Conservation (phyloP, 139 green algal genomes). For the Tetradesmus obliquus region DNA sequence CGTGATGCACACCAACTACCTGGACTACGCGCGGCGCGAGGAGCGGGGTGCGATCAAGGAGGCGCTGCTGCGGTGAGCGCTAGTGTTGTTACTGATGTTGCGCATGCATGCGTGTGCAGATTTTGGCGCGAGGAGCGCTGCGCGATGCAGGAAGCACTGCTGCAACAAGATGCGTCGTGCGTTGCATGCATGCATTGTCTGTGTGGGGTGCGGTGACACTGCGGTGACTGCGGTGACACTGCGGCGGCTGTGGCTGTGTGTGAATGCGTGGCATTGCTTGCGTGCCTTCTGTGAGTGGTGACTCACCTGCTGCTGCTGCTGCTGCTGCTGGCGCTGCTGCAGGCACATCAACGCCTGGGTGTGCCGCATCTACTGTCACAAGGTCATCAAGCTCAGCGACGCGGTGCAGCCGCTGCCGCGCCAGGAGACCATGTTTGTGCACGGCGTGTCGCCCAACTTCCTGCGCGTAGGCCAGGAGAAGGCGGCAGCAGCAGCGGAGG, state of each 20-base stretch:
- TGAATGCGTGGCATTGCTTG: neutral
- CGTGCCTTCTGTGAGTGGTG: neutral
- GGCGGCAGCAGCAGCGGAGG: slow-evolving; percentile 30
- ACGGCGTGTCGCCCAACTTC: slow-evolving; percentile 91
- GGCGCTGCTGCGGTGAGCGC: slow-evolving; percentile 51
- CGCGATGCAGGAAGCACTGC: neutral
- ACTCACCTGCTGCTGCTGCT: neutral
- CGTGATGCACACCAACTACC: slow-evolving; percentile 99
- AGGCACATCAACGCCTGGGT: slow-evolving; percentile 82
- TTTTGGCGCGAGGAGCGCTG: too few relatives aligned
- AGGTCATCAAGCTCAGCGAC: slow-evolving; percentile 96
- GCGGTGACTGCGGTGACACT: too few relatives aligned
- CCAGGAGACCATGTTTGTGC: slow-evolving; percentile 88
- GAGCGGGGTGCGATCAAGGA: slow-evolving; percentile 82
- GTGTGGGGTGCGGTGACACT: too few relatives aligned
- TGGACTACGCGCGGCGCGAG: slow-evolving; percentile 95
- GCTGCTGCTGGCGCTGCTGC: neutral
- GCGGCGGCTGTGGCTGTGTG: too few relatives aligned
- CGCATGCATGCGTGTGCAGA: too few relatives aligned
- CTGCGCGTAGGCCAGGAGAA: slow-evolving; percentile 57
- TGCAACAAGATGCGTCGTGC: too few relatives aligned
- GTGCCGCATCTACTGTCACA: slow-evolving; percentile 88
- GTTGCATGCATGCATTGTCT: too few relatives aligned
- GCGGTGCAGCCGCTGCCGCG: slow-evolving; percentile 96
- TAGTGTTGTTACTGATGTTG: slow-evolving; percentile 55